These are phyloP conservation scores for Sordariomycetes sp. DNA, from an alignment of 2,329 filamentous ascomycete genomes.

Conservation along the genomic window DNA sequence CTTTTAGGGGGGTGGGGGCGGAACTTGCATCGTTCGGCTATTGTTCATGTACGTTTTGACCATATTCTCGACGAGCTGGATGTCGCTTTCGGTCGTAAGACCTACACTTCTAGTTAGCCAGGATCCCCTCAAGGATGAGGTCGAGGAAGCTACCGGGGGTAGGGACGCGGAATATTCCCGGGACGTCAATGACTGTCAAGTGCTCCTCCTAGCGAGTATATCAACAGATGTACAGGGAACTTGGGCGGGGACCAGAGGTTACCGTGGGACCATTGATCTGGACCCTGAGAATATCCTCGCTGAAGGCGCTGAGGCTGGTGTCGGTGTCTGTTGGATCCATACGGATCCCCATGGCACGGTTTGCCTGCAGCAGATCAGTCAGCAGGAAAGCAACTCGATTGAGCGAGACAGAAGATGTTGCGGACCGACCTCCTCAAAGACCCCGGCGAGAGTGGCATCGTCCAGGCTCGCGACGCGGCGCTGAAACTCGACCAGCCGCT, in stretches of 20 bases:
- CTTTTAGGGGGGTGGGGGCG: background rate
- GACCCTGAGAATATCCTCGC: constrained; percentile 25
- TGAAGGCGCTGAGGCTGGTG: constrained; percentile 20
- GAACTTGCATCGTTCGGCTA: constrained; percentile 24
- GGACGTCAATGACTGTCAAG: constrained; percentile 39
- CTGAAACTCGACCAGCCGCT: constrained; percentile 12
- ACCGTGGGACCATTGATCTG: constrained; percentile 28
- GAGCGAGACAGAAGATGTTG: background rate
- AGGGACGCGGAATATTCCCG: constrained; percentile 32
- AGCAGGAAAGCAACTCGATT: constrained; percentile 23
- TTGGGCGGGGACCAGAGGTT: constrained; percentile 3
- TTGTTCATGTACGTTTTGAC: constrained; percentile 31
- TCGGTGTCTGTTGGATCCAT: constrained; percentile 4
- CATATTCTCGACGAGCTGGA: constrained; percentile 29
- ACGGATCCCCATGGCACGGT: constrained; percentile 28
- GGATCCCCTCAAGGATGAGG: background rate
- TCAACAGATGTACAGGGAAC: constrained; percentile 5
- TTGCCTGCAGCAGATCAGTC: constrained; percentile 17
- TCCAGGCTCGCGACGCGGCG: constrained; percentile 12
- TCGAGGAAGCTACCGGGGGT: constrained; percentile 16
- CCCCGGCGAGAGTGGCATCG: constrained; percentile 5
- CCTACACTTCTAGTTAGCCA: constrained; percentile 13
- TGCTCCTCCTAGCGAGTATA: constrained; percentile 19
- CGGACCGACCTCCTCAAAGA: background rate
- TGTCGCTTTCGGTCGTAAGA: constrained; percentile 29